These are phyloP conservation scores for Talaromyces sp. DNA, from an alignment of 2,329 filamentous ascomycete species.

Conservation along the genomic window DNA sequence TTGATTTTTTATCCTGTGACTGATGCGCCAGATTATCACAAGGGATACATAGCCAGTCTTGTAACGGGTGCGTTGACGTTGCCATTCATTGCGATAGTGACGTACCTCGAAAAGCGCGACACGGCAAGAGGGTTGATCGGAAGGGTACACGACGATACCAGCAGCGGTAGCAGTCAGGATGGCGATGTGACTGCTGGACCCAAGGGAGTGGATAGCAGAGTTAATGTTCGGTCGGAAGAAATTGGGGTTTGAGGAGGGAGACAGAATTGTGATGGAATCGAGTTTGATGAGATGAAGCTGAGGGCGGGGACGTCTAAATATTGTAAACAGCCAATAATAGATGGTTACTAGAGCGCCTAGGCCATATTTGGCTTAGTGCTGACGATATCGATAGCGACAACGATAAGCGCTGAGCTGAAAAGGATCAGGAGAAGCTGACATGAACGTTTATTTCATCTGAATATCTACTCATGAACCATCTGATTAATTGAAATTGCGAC, in stretches of 20 bases:
- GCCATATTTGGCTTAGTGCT: background rate
- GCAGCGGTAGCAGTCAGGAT: background rate
- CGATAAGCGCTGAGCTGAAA: background rate
- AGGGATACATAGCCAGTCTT: constrained; percentile 43
- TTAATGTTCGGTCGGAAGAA: constrained; percentile 13
- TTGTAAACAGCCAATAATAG: background rate
- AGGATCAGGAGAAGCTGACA: background rate
- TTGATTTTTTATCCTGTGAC: constrained; percentile 45
- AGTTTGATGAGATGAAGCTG: background rate
- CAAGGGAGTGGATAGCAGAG: background rate
- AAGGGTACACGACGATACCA: background rate
- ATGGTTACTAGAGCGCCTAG: no score
- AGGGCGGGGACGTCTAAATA: background rate
- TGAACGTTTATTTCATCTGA: background rate
- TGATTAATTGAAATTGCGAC: no score
- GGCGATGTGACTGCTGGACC: background rate
- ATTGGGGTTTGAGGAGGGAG: constrained; percentile 9
- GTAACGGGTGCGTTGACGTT: constrained; percentile 40
- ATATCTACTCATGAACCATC: background rate
- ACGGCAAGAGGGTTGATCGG: constrained; percentile 30
- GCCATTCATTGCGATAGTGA: constrained; percentile 40
- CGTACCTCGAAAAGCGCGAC: constrained; percentile 37
- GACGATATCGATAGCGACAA: background rate
- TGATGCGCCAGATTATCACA: constrained; percentile 41
- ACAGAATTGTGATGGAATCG: background rate